Percentiles rank a stretch among this genome's conserved stretches.
Conservation (phyloP, 2,329 filamentous ascomycete genomes). For the Exophiala oligosperma region DNA sequence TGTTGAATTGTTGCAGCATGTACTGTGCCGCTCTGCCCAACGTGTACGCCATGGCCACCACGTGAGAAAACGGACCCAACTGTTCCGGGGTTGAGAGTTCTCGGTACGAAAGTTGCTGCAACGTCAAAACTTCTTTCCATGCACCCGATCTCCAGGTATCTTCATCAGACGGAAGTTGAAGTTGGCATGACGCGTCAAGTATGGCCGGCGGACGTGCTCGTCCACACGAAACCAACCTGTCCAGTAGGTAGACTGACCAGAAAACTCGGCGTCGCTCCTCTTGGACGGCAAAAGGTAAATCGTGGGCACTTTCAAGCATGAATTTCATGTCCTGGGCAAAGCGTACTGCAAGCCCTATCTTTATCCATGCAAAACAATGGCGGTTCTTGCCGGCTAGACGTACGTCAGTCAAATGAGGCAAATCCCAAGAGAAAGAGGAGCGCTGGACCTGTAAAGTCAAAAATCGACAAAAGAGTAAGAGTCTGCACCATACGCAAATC, state of each 20-base stretch:
- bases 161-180: conserved; percentile 23
- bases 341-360: conserved; percentile 49
- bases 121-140: conserved; percentile 6
- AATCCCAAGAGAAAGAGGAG: neutral
- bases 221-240: conserved; percentile 34
- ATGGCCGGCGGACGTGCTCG: conserved; percentile 14
- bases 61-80: conserved; percentile 8
- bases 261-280: conserved; percentile 33
- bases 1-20: conserved; percentile 12
- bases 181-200: conserved; percentile 19
- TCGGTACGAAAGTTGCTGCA: conserved; percentile 1
- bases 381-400: conserved; percentile 29
- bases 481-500: conserved; percentile 39
- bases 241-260: conserved; percentile 36
- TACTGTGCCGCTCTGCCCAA: conserved; percentile 14
- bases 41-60: conserved; percentile 15
- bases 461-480: conserved; percentile 38
- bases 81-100: neutral
- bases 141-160: neutral
- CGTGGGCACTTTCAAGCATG: conserved; percentile 28
- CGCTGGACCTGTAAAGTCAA: conserved; percentile 40
- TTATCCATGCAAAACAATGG: conserved; percentile 37
- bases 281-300: conserved; percentile 27
- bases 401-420: neutral
- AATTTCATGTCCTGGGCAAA: conserved; percentile 57